Percentiles rank a stretch among this genome's conserved stretches.
Conservation (phyloP, 2,329 filamentous ascomycete species). For the Tolypocladium capitatum region DNA sequence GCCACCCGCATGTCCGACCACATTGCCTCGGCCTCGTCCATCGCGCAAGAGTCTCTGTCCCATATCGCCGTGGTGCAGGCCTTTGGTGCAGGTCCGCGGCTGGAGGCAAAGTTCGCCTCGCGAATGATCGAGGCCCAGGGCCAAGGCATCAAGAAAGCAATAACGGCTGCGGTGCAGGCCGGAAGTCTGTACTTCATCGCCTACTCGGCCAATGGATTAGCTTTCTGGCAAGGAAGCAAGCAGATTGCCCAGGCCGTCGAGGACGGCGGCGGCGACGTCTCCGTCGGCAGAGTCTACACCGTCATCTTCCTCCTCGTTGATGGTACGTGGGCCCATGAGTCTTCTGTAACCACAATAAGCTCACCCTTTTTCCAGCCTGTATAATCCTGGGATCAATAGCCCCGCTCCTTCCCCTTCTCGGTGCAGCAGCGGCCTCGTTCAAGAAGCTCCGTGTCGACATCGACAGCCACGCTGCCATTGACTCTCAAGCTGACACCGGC, state of each 20-base stretch:
- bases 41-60: slow-evolving; percentile 48
- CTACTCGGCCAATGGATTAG: slow-evolving; percentile 52
- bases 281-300: slow-evolving; percentile 41
- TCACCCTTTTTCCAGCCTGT: slow-evolving; percentile 24
- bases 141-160: slow-evolving; percentile 44
- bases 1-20: slow-evolving; percentile 34
- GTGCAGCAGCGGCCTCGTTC: slow-evolving; percentile 43
- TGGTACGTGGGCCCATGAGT: slow-evolving; percentile 19
- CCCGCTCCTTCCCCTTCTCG: slow-evolving; percentile 48
- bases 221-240: slow-evolving; percentile 54
- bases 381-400: slow-evolving; percentile 51
- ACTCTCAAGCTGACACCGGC: slow-evolving; percentile 22
- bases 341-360: neutral
- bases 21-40: slow-evolving; percentile 44
- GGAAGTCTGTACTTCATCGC: slow-evolving; percentile 54
- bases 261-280: slow-evolving; percentile 18
- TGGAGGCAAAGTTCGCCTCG: slow-evolving; percentile 45
- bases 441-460: slow-evolving; percentile 46
- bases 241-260: slow-evolving; percentile 28
- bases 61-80: slow-evolving; percentile 50
- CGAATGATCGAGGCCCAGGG: slow-evolving; percentile 35
- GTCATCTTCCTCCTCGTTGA: slow-evolving; percentile 53
- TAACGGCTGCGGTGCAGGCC: slow-evolving; percentile 41
- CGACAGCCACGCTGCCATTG: slow-evolving; percentile 32
- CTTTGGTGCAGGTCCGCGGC: slow-evolving; percentile 43